Evolutionary conservation across 2,329 filamentous ascomycete genomes (phyloP), one percentile per base, ranked within the genome.

Genomic region (Paramyrothecium sp.): DNA sequence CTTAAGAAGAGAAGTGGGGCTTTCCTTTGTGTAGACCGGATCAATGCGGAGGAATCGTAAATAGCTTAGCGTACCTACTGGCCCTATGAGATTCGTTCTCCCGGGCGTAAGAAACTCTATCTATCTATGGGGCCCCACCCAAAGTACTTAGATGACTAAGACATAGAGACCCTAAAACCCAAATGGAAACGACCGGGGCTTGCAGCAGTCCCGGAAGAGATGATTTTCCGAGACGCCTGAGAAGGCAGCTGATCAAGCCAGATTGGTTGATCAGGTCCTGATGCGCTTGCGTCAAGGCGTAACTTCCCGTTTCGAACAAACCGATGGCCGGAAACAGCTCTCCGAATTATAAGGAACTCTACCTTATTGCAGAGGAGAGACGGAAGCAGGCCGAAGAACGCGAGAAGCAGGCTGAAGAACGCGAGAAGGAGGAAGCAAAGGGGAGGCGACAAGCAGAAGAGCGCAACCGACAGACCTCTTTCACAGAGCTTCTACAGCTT

Each of bases 141-240:
- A 22, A 50, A 50, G 48, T 50, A 50, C 48, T 23, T 22, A 8
- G 48, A 50, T 50, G 48, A 50, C 48, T 50, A 50, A 50, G 48
- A 23, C 22, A 22, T 23, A 12, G 11, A 23, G 11, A n/a, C 48
- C 20, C 48, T 22, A 23, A 50, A 50, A 50, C 48, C 48, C 48
- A 50, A 23, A 50, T 21, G 12, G 48, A 23, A 50, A 7, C 20
- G 48, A 50, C 48, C 30, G 48, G 48, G 48, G 48, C 30, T 50
- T 50, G 48, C 48, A 50, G 30, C 20, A 50, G 48, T 50, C 12
- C 20, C 34, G 34, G 34, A 41, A 41, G n/a, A 41, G 34, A n/a
- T 41, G 34, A 41, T 41, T 41, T 41, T 41, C 34, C 34, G 34
- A 41, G 34, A 41, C 34, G 34, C 34, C 34, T 41, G 34, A 41